Base-by-base conservation (phyloP, 192 early-diverging fungal species). In the Linnemannia exigua region DNA sequence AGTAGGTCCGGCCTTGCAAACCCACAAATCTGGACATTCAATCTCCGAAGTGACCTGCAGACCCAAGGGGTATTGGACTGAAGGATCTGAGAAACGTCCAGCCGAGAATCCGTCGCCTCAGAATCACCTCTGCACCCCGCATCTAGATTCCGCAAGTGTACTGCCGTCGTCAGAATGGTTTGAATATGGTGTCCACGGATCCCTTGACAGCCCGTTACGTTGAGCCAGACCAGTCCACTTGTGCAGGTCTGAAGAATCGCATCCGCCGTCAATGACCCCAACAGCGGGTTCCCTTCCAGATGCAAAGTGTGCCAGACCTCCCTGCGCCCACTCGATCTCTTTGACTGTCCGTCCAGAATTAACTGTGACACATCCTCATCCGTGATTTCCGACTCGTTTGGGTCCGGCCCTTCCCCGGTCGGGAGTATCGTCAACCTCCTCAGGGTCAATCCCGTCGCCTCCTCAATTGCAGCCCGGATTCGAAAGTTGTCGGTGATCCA, bases 21-120 rank as follows among this genome's bases (percentile, higher is more conserved):
- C 3, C 79, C 79, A 28, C 71, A 67, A 37, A 80, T 68, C 3
- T 80, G 79, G 0, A 80, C 14, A 68, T 80, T 66, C 46, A 80
- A 48, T 22, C 67, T 67, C 63, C 48, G 35, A 9, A 80, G 71
- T 4, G 33, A 61, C 54, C n/a, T 47, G 20, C 79, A 80, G 25
- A 52, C 72, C 79, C 79, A 80, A 25, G 52, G 52, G 6, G 22
- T 54, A 16, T 54, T 54, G 6, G 52, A 54, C 5, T 54, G 52
- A 54, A 54, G 52, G 52, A 54, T 54, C 52, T 54, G 22, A 54
- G 52, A n/a, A 54, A 54, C 52, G 22, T 54, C 20, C 6, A 54
- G 52, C 25, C 52, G 52, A 54, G 52, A 54, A 54, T 54, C 52
- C 22, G 52, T 54, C 52, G 22, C 52, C 22, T 54, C 52, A 8